Evolutionary conservation across 805 yeast genomes (phyloP).

Genomic region (Sugiyamaella smithiae): DNA sequence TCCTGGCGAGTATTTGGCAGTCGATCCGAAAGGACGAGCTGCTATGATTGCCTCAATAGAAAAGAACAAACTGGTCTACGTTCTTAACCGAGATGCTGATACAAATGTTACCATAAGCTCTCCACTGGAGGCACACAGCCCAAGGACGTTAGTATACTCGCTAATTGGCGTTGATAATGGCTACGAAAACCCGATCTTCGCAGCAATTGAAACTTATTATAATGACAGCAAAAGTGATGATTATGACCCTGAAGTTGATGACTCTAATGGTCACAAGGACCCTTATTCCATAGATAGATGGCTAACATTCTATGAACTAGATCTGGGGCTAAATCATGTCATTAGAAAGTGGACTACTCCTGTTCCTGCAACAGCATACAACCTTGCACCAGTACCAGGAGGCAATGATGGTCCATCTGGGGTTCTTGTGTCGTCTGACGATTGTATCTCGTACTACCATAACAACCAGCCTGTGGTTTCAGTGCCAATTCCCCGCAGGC

Average conservation of each 20-base stretch:
- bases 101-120: slow-evolving; percentile 56
- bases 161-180: slow-evolving; percentile 68
- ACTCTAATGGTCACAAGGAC: slow-evolving; percentile 4
- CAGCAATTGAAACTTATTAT: slow-evolving; percentile 67
- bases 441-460: slow-evolving; percentile 42
- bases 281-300: slow-evolving; percentile 23
- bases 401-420: slow-evolving; percentile 71
- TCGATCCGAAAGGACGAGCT: slow-evolving; percentile 73
- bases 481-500: slow-evolving; percentile 57
- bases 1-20: slow-evolving; percentile 70
- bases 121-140: slow-evolving; percentile 66
- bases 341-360: slow-evolving; percentile 48
- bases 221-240: slow-evolving; percentile 32
- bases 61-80: slow-evolving; percentile 66
- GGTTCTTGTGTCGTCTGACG: slow-evolving; percentile 59
- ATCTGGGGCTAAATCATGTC: slow-evolving; percentile 79
- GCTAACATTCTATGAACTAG: slow-evolving; percentile 74
- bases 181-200: slow-evolving; percentile 81
- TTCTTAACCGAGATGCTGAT: slow-evolving; percentile 49
- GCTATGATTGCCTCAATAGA: slow-evolving; percentile 70
- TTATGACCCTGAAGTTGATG: slow-evolving; percentile 3
- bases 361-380: slow-evolving; percentile 44
- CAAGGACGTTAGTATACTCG: slow-evolving; percentile 50
- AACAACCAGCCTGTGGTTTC: slow-evolving; percentile 33
- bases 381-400: slow-evolving; percentile 68